A percentile compares a stretch with the other conserved stretches of the same genome.
Conservation (phyloP, 371 early-diverging fungal genomes). For the Mortierella sp. region DNA sequence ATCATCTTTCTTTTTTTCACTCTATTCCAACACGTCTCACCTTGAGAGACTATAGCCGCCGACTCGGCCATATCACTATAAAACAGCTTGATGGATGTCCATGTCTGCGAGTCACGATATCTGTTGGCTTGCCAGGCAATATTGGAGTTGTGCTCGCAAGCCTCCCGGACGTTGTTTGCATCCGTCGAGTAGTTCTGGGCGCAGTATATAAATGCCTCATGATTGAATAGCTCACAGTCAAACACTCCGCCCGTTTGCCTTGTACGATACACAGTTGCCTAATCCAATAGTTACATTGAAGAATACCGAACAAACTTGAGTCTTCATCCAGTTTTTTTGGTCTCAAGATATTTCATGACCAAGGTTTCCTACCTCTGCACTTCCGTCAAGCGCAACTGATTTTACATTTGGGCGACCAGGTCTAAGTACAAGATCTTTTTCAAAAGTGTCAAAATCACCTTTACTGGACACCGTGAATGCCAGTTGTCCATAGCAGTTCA, state of each 20-base stretch:
- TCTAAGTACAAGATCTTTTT: constrained; percentile 38
- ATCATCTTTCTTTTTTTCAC: neutral
- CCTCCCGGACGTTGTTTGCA: constrained; percentile 60
- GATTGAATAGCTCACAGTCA: constrained; percentile 77
- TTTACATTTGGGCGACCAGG: constrained; percentile 26
- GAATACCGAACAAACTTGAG: neutral
- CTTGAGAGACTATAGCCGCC: constrained; percentile 40
- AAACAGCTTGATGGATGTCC: constrained; percentile 80
- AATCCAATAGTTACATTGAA: neutral
- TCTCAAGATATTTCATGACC: neutral
- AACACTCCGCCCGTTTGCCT: constrained; percentile 72
- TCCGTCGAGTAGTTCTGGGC: constrained; percentile 75
- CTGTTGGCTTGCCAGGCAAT: constrained; percentile 77
- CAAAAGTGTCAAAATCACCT: constrained; percentile 50
- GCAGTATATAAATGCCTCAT: constrained; percentile 73
- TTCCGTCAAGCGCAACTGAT: constrained; percentile 43
- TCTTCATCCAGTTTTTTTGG: too few species aligned
- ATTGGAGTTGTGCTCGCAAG: constrained; percentile 79
- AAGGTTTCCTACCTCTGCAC: constrained; percentile 24
- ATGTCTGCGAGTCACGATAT: constrained; percentile 82
- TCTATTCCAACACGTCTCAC: neutral
- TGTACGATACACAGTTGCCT: constrained; percentile 49
- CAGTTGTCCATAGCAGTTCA: constrained; percentile 81
- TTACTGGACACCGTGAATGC: constrained; percentile 69
- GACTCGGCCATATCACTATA: constrained; percentile 60